Conservation (phyloP, 2,329 filamentous ascomycete species). For the Mycosphaerelloides madeirae region DNA sequence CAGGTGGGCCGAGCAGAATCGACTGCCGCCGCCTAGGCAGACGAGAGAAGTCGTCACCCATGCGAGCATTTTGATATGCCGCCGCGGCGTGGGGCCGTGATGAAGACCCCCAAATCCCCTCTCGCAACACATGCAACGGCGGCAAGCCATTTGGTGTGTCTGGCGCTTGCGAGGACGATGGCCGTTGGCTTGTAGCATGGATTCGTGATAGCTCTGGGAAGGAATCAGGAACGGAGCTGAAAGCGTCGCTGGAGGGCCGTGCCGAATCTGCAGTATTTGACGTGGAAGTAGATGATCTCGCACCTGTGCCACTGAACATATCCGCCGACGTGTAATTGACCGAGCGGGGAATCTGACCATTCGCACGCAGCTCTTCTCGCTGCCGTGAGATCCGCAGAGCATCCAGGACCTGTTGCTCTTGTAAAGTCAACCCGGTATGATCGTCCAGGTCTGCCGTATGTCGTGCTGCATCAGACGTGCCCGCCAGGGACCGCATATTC, state of each 20-base stretch:
- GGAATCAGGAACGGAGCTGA: slow-evolving; percentile 24
- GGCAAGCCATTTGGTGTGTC: slow-evolving; percentile 11
- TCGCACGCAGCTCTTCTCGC: slow-evolving; percentile 39
- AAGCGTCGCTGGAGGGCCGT: slow-evolving; percentile 23
- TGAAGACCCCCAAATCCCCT: slow-evolving; percentile 11
- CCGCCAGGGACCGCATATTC: slow-evolving; percentile 5
- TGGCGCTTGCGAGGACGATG: slow-evolving; percentile 4
- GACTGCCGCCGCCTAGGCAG: slow-evolving; percentile 39
- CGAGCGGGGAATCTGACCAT: slow-evolving; percentile 33
- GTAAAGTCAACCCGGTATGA: slow-evolving; percentile 42
- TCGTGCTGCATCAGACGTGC: slow-evolving; percentile 4
- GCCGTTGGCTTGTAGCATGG: slow-evolving; percentile 16
- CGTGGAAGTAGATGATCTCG: slow-evolving; percentile 11
- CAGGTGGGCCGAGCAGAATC: slow-evolving; percentile 33
- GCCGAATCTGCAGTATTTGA: slow-evolving; percentile 14
- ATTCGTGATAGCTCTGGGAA: slow-evolving; percentile 28
- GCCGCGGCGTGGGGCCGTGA: slow-evolving; percentile 7
- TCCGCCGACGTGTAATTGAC: slow-evolving; percentile 40
- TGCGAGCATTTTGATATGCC: not conserved
- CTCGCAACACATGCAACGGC: slow-evolving; percentile 11
- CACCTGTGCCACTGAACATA: slow-evolving; percentile 22
- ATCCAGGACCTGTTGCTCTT: slow-evolving; percentile 45
- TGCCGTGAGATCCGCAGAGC: slow-evolving; percentile 42
- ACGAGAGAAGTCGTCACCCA: slow-evolving; percentile 18
- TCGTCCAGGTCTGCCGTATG: slow-evolving; percentile 34